A percentile compares a stretch with the other conserved stretches of the same genome.
Conservation (phyloP, 495 filamentous ascomycete genomes). For the Bombardia bombarda region DNA sequence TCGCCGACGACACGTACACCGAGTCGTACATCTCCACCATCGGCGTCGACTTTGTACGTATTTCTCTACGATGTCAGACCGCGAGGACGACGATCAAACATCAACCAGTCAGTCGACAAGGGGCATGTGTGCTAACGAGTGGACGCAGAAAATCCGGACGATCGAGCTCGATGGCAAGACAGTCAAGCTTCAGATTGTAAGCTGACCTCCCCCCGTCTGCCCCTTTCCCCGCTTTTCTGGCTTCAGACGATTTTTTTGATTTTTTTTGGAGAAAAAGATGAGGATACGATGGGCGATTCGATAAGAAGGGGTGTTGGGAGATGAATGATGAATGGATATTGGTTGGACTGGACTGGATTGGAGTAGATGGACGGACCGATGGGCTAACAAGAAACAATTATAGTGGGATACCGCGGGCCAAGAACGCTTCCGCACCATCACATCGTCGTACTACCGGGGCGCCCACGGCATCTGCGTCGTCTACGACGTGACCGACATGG, state of each 20-base stretch:
- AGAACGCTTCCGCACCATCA: slow-evolving; percentile 99
- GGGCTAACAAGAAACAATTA: slow-evolving; percentile 9
- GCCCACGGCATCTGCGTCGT: slow-evolving; percentile 99
- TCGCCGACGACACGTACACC: slow-evolving; percentile 99
- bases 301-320: too few species aligned
- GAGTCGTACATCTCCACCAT: slow-evolving; percentile 99
- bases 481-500: slow-evolving; percentile 99
- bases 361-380: too few species aligned
- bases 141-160: slow-evolving; percentile 97
- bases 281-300: too few species aligned
- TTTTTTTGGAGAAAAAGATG: too few species aligned
- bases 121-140: slow-evolving; percentile 19
- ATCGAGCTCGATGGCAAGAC: slow-evolving; percentile 99
- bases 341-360: too few species aligned
- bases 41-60: slow-evolving; percentile 93
- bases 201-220: slow-evolving; percentile 17
- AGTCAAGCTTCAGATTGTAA: slow-evolving; percentile 98
- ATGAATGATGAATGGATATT: too few species aligned
- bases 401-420: slow-evolving; percentile 99
- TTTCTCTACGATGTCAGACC: background rate
- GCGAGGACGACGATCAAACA: too few species aligned
- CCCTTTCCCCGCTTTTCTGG: too few species aligned
- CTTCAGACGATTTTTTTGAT: too few species aligned
- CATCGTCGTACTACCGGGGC: slow-evolving; percentile 96
- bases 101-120: background rate